Conservation (phyloP, 2,329 filamentous ascomycete genomes). For the Pezicula carpinea region DNA sequence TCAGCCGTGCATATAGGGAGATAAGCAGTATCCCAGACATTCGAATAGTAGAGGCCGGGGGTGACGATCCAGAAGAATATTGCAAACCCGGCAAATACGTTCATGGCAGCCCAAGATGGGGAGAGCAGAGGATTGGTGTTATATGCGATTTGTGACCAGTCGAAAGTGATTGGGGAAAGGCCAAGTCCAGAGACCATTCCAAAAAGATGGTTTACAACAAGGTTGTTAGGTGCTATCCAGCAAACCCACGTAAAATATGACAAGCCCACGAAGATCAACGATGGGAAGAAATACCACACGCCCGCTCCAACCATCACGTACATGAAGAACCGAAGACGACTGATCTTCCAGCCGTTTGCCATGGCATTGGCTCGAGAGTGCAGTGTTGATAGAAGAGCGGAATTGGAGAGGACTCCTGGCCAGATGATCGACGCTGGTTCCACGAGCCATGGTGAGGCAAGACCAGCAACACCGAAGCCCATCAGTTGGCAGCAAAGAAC, state of each 20-base stretch:
- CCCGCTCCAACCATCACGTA: constrained; percentile 6
- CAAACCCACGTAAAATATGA: neutral
- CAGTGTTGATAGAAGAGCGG: constrained; percentile 32
- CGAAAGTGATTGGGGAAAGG: constrained; percentile 65
- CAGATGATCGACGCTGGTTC: constrained; percentile 14
- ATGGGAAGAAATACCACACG: constrained; percentile 61
- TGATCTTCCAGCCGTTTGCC: constrained; percentile 48
- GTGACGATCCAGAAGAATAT: constrained; percentile 3
- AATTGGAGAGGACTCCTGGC: constrained; percentile 14
- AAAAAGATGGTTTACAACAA: constrained; percentile 66
- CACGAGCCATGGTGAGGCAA: constrained; percentile 1
- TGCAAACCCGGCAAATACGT: constrained; percentile 52
- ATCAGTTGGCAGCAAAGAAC: constrained; percentile 56
- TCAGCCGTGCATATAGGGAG: constrained; percentile 64
- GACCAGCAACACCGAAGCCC: constrained; percentile 3
- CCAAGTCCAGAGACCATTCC: constrained; percentile 63
- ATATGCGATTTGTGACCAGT: constrained; percentile 62
- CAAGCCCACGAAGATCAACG: constrained; percentile 65
- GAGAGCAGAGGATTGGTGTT: constrained; percentile 50
- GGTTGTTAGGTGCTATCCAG: constrained; percentile 33
- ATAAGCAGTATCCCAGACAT: constrained; percentile 1
- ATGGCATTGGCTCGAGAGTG: constrained; percentile 57
- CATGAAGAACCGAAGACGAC: constrained; percentile 1
- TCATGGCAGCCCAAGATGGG: constrained; percentile 69
- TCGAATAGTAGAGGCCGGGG: constrained; percentile 1